Evolutionary conservation across 306 rosid genomes (phyloP), one percentile per base, ranked within the genome.

Genomic region (Macrotyloma uniflorum): DNA sequence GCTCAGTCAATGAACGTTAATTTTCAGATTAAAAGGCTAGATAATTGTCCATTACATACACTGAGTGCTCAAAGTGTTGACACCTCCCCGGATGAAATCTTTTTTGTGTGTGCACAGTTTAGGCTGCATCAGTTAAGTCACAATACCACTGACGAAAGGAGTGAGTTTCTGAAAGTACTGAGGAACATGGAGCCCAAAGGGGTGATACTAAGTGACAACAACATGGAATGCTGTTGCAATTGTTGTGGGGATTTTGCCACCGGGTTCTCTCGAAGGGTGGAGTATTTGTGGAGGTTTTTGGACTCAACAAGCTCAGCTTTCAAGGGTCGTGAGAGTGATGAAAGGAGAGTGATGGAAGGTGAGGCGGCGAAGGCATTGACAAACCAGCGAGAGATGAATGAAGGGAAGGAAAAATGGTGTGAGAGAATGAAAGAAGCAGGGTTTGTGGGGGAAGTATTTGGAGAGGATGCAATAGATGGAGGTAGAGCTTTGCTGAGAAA

Each of bases 311-410:
- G 97, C 84, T 45, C 82, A 0, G 95, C 97, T 0, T 94, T 92
- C 87, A 92, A 92, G 80, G 91, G 93, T 0, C 80, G 92, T 1
- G 98, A 92, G 79, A 89, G 91, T 11, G 91, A 89, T 1, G 97
- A 92, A 59, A 88, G 98, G 83, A 88, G 88, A 19, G 57, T 94
- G 88, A 92, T 94, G 97, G 98, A 94, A 80, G 97, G 93, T 3
- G 97, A 94, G 83, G 97, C 97, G 0, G 94, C 98, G 3, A 92
- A 85, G 74, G 94, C 85, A 8, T 53, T 94, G 91, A 87, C 82
- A 4, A 88, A 85, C 78, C 63, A 57, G 36, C 67, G 91, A 0
- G 95, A 88, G 86, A 92, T 89, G 97, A 90, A 92, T 58, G 97
- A 90, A 76, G 89, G 86, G 70, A 90, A 81, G 77, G 97, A 88